Conservation (phyloP, 108 stramenopile genomes). For the Pseudonitzschia multiseries region DNA sequence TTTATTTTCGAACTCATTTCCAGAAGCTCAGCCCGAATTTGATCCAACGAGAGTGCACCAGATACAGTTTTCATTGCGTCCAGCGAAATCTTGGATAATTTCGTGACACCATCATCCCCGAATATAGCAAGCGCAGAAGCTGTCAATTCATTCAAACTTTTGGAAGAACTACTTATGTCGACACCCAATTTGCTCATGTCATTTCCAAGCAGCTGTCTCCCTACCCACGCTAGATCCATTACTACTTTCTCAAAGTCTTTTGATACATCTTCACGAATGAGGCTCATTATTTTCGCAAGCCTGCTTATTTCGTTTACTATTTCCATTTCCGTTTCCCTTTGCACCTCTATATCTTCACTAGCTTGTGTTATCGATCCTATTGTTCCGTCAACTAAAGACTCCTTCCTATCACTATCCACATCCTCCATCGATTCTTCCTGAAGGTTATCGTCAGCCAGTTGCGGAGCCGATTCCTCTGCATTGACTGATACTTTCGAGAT, state of each 20-base stretch:
- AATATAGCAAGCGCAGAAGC: conserved; percentile 6
- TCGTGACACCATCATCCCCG: neutral
- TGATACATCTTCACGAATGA: neutral
- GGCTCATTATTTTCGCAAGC: neutral
- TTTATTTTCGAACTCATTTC: neutral
- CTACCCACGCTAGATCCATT: neutral
- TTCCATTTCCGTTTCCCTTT: neutral
- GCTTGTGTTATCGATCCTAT: neutral
- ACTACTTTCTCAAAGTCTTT: neutral
- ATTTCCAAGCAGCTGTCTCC: neutral
- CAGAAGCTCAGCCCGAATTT: neutral
- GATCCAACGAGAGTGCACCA: neutral
- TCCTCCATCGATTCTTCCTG: no score
- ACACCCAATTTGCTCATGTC: neutral
- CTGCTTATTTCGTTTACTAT: neutral
- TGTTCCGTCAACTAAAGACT: neutral
- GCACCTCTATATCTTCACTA: neutral
- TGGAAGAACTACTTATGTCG: neutral
- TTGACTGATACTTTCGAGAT: neutral
- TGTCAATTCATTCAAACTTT: neutral
- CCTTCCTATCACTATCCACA: neutral
- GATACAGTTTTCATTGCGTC: neutral
- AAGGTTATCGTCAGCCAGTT: no score
- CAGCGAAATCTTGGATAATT: neutral
- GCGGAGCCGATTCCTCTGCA: no score